Evolutionary conservation across 441 rosid species (phyloP), one percentile per base, ranked within the genome.

Genomic region (Populus hybrid): DNA sequence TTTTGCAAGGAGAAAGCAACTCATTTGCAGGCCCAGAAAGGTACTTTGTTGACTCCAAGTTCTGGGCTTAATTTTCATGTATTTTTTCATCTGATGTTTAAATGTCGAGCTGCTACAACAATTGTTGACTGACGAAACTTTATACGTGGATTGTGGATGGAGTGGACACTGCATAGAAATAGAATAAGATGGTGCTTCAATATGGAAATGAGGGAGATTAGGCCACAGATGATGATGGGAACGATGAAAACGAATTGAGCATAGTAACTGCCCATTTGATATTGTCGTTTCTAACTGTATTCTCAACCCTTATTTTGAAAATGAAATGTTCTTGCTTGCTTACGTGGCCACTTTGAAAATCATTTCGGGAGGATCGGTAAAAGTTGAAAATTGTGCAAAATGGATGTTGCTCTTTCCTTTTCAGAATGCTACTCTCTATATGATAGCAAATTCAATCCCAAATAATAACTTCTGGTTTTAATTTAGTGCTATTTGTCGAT

Each of bases 1-100:
- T 92, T 88, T 78, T 83, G 87, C 85, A 88, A 90, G 83, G 98
- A 93, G 76, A 90, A 88, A 83, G 87, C 80, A 29, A 77, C 83
- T 79, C 90, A 85, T 83, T 74, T 91, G 78, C 88, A 89, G 87
- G 86, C 86, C 38, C 64, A 93, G 65, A 84, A 90, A 85, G 95
- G 97, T 92, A 78, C 6, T 40, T 66, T 8, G 50, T 35, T 63
- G 9, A 20, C 38, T 70, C 63, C 21, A 1, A 4, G 21, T 71
- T 69, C 28, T 26, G 61, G 24, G 12, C 31, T 64, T 50, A 56
- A 21, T 71, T 28, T 72, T 29, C 36, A 16, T 9, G 16, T 12
- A 26, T 10, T 64, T 38, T 38, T 64, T 8, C 24, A n/a, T 20
- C 10, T 69, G 23, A 7, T 69, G 6, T 4, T 31, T 24, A 31